A percentile compares a stretch with the other conserved stretches of the same genome.
Conservation (phyloP, 108 stramenopile species). For the Fistulifera pelliculosa region DNA sequence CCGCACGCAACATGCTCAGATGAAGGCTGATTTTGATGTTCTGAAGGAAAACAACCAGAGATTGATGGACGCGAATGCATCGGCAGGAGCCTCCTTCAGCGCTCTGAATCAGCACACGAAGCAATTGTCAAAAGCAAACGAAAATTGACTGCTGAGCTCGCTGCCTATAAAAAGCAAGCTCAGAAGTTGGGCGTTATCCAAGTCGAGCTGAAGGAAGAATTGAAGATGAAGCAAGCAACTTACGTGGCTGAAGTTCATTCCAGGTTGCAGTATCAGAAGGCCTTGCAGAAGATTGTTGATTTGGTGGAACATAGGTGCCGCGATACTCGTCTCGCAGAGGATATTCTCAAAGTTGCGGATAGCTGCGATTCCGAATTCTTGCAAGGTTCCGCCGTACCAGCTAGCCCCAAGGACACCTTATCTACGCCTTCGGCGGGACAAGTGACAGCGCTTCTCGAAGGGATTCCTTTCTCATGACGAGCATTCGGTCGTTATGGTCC, state of each 20-base stretch:
- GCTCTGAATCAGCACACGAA: conserved; percentile 65
- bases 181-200: conserved; percentile 31
- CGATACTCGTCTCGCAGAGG: conserved; percentile 44
- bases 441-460: background rate
- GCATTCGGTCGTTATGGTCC: conserved; percentile 9
- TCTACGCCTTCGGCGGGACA: background rate
- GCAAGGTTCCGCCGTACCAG: background rate
- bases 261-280: conserved; percentile 42
- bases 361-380: conserved; percentile 31
- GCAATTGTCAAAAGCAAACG: conserved; percentile 41
- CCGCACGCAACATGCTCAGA: conserved; percentile 38
- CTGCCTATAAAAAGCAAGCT: conserved; percentile 19
- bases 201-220: conserved; percentile 55
- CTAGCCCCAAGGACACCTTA: background rate
- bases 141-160: conserved; percentile 33
- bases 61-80: conserved; percentile 66
- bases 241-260: conserved; percentile 67
- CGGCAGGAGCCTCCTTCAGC: conserved; percentile 58
- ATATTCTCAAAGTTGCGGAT: conserved; percentile 35
- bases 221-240: conserved; percentile 59
- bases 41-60: conserved; percentile 59
- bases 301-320: conserved; percentile 41
- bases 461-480: conserved; percentile 2
- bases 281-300: conserved; percentile 35
- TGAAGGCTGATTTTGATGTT: conserved; percentile 51